These are phyloP conservation scores for Malus sylvestris DNA, from an alignment of 306 rosid species.

Conservation along the genomic window DNA sequence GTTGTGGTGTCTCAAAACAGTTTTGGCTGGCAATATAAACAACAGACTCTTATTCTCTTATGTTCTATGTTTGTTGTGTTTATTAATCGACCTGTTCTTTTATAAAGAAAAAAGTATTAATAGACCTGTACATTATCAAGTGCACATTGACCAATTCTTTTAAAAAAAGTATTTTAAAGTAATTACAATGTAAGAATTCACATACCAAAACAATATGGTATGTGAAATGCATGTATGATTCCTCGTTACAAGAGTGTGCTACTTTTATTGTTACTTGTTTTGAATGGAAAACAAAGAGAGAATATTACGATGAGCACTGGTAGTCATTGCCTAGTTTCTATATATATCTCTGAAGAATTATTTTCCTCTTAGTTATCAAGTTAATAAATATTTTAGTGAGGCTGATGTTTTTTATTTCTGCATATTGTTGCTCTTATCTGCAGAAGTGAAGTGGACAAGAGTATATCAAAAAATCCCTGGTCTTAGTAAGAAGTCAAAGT, in stretches of 20 bases:
- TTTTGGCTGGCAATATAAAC: not conserved
- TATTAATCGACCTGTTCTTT: not conserved
- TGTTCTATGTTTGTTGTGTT: not conserved
- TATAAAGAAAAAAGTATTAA: too few relatives aligned
- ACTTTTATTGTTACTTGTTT: too few relatives aligned
- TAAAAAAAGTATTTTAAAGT: too few relatives aligned
- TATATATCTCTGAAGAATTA: not conserved
- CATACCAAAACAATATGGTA: too few relatives aligned
- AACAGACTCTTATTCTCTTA: not conserved
- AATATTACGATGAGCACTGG: not conserved
- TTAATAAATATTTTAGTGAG: not conserved
- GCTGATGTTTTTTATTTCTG: not conserved
- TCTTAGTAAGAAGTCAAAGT: constrained; percentile 3
- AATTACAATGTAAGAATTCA: too few relatives aligned
- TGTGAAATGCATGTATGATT: too few relatives aligned
- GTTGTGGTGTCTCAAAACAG: too few relatives aligned
- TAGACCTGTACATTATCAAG: not conserved
- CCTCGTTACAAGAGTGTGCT: too few relatives aligned
- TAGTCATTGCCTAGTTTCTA: not conserved
- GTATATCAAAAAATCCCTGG: constrained; percentile 37
- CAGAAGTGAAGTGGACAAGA: constrained; percentile 45
- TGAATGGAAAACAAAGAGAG: too few relatives aligned
- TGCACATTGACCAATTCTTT: not conserved
- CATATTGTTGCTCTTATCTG: constrained; percentile 20
- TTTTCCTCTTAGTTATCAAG: not conserved